Conservation (phyloP, 345 rosid species). For the Syzygium oleosum region DNA sequence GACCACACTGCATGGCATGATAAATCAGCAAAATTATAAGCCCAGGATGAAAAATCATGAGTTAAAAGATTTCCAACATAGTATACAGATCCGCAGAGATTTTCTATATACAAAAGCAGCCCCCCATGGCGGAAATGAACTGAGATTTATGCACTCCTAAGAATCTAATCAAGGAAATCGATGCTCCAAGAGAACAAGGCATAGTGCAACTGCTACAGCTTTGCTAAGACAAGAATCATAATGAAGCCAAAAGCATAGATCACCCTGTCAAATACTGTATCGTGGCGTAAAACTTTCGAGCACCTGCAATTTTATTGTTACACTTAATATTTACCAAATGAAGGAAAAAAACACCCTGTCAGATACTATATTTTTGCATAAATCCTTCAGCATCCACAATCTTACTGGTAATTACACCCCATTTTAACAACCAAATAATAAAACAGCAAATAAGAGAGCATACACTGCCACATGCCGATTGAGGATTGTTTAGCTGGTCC, state of each 20-base stretch:
- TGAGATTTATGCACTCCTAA: background rate
- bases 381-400: background rate
- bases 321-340: background rate
- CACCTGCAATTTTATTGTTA: background rate
- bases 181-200: background rate
- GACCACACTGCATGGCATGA: slow-evolving; percentile 56
- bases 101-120: background rate
- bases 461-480: slow-evolving; percentile 94
- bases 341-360: background rate
- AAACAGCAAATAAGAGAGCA: slow-evolving; percentile 6
- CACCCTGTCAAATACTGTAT: background rate
- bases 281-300: background rate
- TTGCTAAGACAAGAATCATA: background rate
- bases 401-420: background rate
- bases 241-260: background rate
- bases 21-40: background rate
- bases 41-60: background rate
- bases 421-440: background rate
- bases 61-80: background rate
- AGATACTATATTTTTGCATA: background rate
- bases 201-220: background rate
- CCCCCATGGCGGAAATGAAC: background rate
- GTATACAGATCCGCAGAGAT: background rate
- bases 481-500: slow-evolving; percentile 85
- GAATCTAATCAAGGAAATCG: background rate